Percentiles rank a stretch among this genome's conserved stretches.
Evolutionary conservation across 73 alveolate genomes (phyloP).

Genomic region (Paramecium octaurelia): DNA sequence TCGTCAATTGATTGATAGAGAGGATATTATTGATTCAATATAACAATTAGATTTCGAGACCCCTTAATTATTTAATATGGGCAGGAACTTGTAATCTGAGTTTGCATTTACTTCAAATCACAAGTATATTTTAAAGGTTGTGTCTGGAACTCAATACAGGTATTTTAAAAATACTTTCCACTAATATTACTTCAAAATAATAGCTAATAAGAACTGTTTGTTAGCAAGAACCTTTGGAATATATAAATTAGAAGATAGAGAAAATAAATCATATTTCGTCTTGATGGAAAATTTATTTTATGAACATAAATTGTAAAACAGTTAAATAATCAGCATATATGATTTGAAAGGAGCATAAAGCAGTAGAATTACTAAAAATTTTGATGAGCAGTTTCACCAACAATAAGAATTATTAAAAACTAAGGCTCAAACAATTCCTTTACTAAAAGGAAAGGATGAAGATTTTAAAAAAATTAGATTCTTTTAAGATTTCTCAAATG

Average conservation of each 20-base stretch:
- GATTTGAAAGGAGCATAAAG: slow-evolving; percentile 6
- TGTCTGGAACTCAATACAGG: neutral
- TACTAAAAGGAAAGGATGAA: slow-evolving; percentile 1
- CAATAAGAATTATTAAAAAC: neutral
- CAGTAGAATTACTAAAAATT: neutral
- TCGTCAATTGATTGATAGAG: neutral
- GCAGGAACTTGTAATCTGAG: neutral
- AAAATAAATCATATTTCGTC: neutral
- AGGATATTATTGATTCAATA: neutral
- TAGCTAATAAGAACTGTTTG: neutral
- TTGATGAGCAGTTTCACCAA: neutral
- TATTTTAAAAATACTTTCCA: neutral
- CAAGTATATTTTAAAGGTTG: neutral
- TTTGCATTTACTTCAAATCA: neutral
- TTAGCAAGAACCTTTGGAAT: slow-evolving; percentile 20
- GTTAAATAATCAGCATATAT: neutral
- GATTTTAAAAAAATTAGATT: slow-evolving; percentile 30
- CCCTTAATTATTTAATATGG: slow-evolving; percentile 25
- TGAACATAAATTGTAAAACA: neutral
- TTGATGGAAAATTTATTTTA: slow-evolving; percentile 11
- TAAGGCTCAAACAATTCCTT: neutral
- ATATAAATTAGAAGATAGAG: neutral
- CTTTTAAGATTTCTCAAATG: neutral
- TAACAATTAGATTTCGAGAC: neutral
- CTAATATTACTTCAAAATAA: neutral